These are phyloP conservation scores for Boletus tylopilopsis DNA, from an alignment of 768 basidiomycete genomes.

Conservation along the genomic window DNA sequence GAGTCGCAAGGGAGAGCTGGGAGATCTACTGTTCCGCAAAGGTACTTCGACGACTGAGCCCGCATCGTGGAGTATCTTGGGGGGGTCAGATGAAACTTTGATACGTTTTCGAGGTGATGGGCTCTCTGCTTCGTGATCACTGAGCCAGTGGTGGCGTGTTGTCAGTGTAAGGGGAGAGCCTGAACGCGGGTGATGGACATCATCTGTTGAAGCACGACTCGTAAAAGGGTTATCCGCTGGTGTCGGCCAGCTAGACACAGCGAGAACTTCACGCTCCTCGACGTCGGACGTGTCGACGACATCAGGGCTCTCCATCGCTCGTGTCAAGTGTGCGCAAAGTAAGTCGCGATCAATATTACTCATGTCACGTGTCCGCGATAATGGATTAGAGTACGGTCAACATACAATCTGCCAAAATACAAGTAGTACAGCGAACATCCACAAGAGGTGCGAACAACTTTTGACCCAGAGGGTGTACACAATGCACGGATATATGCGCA, in stretches of 20 bases:
- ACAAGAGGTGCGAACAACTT: background rate
- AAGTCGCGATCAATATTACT: too few species aligned
- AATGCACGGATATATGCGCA: conserved; percentile 23
- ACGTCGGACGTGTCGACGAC: conserved; percentile 61
- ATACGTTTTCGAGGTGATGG: conserved; percentile 37
- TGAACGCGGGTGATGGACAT: background rate
- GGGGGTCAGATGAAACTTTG: conserved; percentile 26
- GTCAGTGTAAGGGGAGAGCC: background rate
- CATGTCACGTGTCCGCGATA: conserved; percentile 21
- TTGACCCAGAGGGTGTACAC: conserved; percentile 8
- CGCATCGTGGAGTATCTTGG: conserved; percentile 18
- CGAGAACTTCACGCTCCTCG: conserved; percentile 53
- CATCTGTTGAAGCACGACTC: background rate
- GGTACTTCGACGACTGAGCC: background rate
- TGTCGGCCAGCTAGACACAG: conserved; percentile 9
- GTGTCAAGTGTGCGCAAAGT: conserved; percentile 20
- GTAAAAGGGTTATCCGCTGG: background rate
- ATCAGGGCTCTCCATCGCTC: conserved; percentile 31
- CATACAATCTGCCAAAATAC: conserved; percentile 18
- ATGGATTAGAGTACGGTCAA: background rate
- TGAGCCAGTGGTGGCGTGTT: background rate
- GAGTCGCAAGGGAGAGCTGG: background rate
- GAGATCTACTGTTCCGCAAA: background rate
- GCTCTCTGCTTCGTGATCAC: conserved; percentile 8
- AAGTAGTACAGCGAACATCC: conserved; percentile 10